A percentile compares a stretch with the other conserved stretches of the same genome.
phyloP scores from a whole-genome alignment of 116 monocot genomes.

The Posidonia oceanica region DNA sequence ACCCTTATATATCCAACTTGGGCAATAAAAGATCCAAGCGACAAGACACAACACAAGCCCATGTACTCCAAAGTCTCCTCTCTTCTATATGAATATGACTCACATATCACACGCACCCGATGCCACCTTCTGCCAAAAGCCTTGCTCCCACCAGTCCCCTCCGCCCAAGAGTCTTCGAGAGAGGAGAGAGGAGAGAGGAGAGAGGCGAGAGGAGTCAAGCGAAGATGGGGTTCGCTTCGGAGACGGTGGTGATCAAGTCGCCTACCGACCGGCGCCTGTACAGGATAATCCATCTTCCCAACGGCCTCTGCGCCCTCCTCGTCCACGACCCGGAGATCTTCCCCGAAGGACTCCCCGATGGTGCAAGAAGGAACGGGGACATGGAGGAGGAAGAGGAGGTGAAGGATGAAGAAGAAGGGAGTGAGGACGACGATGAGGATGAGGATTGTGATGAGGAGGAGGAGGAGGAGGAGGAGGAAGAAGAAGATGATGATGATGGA shows the following conservation, averaged over 20 bases:
- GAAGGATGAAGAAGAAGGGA: constrained; percentile 18
- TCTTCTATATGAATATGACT: too few relatives aligned
- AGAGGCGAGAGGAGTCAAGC: too few relatives aligned
- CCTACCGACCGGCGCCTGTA: constrained; percentile 66
- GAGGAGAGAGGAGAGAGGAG: too few relatives aligned
- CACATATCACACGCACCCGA: too few relatives aligned
- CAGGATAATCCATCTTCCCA: constrained; percentile 54
- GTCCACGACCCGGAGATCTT: constrained; percentile 98
- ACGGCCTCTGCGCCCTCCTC: constrained; percentile 74
- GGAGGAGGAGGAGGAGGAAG: constrained; percentile 22
- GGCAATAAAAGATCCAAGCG: too few relatives aligned
- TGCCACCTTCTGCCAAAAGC: too few relatives aligned
- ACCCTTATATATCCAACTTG: too few relatives aligned
- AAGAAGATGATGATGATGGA: constrained; percentile 13
- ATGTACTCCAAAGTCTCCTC: too few relatives aligned
- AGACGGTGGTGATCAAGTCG: constrained; percentile 48
- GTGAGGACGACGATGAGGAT: constrained; percentile 18
- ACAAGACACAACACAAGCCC: too few relatives aligned
- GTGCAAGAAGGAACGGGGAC: neutral
- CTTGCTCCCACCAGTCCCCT: too few relatives aligned
- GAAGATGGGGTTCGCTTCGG: constrained; percentile 14
- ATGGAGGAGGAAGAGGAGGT: constrained; percentile 14
- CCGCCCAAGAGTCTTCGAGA: too few relatives aligned
- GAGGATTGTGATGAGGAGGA: constrained; percentile 24
- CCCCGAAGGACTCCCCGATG: constrained; percentile 25